phyloP scores from a whole-genome alignment of 1,139 yeast genomes.

The Pichia kudriavzevii region DNA sequence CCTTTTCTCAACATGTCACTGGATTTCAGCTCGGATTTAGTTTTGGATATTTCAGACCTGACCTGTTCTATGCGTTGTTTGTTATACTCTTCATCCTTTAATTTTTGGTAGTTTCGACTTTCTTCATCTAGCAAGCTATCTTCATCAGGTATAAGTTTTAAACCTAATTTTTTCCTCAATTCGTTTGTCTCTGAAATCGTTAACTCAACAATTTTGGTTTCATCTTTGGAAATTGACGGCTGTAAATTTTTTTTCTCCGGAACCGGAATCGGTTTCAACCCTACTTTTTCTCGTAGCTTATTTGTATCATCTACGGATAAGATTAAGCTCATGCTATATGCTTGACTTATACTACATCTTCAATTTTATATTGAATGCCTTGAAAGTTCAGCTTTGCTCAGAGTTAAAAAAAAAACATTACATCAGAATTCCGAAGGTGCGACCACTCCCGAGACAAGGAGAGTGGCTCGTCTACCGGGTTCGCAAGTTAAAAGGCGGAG shows the following conservation, averaged over 20 bases:
- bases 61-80: slow-evolving; percentile 17
- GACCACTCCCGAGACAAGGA: no score
- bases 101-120: slow-evolving; percentile 19
- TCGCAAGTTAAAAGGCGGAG: no score
- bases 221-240: no score
- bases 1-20: slow-evolving; percentile 15
- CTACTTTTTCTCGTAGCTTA: slow-evolving; percentile 19
- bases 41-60: slow-evolving; percentile 18
- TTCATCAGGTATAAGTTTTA: slow-evolving; percentile 15
- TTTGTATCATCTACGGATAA: slow-evolving; percentile 18
- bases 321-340: slow-evolving; percentile 17
- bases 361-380: no score
- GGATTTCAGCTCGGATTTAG: slow-evolving; percentile 20
- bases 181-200: slow-evolving; percentile 26
- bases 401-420: no score
- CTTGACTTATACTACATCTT: no score
- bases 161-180: slow-evolving; percentile 19
- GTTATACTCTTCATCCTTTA: slow-evolving; percentile 5
- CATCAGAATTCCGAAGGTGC: no score
- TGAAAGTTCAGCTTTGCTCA: no score
- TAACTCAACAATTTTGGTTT: slow-evolving; percentile 4
- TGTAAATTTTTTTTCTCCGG: slow-evolving; percentile 26
- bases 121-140: slow-evolving; percentile 26
- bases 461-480: no score
- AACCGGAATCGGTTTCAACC: slow-evolving; percentile 18